A percentile compares a stretch with the other conserved stretches of the same genome.
Conservation (phyloP, 2,329 filamentous ascomycete species). For the Mariannaea sp. region DNA sequence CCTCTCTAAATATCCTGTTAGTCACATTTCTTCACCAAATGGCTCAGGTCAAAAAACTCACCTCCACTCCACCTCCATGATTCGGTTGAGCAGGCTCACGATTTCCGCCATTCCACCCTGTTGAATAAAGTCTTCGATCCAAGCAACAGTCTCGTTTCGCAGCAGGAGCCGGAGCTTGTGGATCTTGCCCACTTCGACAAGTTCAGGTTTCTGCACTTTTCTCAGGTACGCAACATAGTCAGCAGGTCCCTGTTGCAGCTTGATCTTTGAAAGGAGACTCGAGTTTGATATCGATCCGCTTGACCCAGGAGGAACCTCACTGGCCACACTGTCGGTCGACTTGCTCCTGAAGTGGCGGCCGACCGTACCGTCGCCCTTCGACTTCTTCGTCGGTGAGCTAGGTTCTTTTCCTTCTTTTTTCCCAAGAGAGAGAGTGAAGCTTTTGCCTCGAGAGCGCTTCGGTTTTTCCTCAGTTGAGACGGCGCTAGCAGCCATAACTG, state of each 20-base stretch:
- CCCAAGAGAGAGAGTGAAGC: slow-evolving; percentile 75
- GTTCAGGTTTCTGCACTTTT: slow-evolving; percentile 79
- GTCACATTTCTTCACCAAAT: slow-evolving; percentile 1
- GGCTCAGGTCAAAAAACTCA: slow-evolving; percentile 49
- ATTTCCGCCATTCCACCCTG: slow-evolving; percentile 93
- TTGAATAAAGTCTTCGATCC: slow-evolving; percentile 90
- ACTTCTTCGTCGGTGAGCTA: slow-evolving; percentile 73
- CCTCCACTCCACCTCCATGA: slow-evolving; percentile 96
- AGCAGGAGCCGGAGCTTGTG: slow-evolving; percentile 90
- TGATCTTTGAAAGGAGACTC: slow-evolving; percentile 68
- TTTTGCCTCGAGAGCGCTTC: slow-evolving; percentile 56
- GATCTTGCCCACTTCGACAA: slow-evolving; percentile 90
- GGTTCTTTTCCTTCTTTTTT: slow-evolving; percentile 67
- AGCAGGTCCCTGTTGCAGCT: slow-evolving; percentile 73
- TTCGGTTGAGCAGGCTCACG: slow-evolving; percentile 83
- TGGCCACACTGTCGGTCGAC: slow-evolving; percentile 71
- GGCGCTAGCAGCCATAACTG: slow-evolving; percentile 47
- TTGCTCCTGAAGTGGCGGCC: slow-evolving; percentile 71
- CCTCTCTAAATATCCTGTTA: slow-evolving; percentile 64
- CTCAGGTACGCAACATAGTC: slow-evolving; percentile 87
- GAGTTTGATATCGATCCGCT: slow-evolving; percentile 61
- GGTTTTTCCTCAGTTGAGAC: slow-evolving; percentile 52
- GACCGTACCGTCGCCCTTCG: slow-evolving; percentile 66
- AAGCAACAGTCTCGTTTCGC: slow-evolving; percentile 92
- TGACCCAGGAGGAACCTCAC: slow-evolving; percentile 59